Conservation (phyloP, 106 monocot genomes). For the Acorus gramineus region DNA sequence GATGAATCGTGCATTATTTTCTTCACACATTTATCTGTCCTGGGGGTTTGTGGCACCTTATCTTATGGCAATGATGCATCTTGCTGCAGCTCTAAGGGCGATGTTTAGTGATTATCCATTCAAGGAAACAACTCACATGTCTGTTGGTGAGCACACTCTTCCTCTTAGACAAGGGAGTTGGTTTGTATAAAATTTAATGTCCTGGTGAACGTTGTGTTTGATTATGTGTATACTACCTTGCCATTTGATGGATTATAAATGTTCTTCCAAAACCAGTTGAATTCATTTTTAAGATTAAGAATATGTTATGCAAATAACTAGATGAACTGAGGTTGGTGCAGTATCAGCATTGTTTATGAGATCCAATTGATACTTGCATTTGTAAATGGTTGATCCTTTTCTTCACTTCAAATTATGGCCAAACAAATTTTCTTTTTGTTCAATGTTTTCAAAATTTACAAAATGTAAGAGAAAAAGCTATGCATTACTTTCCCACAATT, state of each 20-base stretch:
- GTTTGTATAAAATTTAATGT: too few species aligned
- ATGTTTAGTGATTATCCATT: conserved; percentile 33
- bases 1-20: conserved; percentile 96
- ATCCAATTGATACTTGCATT: too few species aligned
- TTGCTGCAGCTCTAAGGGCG: conserved; percentile 57
- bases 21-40: conserved; percentile 81
- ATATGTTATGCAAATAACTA: too few species aligned
- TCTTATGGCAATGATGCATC: conserved; percentile 69
- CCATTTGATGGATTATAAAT: not conserved
- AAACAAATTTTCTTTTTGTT: too few species aligned
- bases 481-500: too few species aligned
- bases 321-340: too few species aligned
- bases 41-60: conserved; percentile 89
- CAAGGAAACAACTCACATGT: conserved; percentile 33
- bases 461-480: too few species aligned
- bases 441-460: too few species aligned
- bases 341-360: too few species aligned
- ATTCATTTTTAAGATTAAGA: not conserved
- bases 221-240: not conserved
- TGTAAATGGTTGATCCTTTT: too few species aligned
- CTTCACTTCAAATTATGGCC: too few species aligned
- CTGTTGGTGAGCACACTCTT: conserved; percentile 41
- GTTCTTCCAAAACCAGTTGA: not conserved
- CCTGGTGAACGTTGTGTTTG: not conserved
- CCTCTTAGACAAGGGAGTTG: too few species aligned